Evolutionary conservation across 75 land plant genomes (phyloP), one percentile per base, ranked within the genome.

Genomic region (Picea sitchensis): DNA sequence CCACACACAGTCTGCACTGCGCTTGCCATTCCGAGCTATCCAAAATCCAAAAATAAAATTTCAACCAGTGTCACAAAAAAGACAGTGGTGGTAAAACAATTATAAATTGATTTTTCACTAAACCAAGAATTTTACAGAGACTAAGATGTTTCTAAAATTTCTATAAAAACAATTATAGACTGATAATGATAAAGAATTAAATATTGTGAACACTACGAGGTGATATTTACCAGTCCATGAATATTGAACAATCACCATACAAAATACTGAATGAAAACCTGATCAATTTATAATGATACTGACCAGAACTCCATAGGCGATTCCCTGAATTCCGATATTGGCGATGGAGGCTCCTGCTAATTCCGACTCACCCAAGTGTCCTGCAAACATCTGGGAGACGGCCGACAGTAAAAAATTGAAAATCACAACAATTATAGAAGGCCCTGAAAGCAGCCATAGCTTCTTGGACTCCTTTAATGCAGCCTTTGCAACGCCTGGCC

Each of bases 1-100:
- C 90, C 90, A 61, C 90, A 88, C 3, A 89, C 77, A 15, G 90
- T 89, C 84, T 85, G 83, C 65, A 82, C 69, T 3, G 84, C 88
- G 20, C 81, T 81, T 75, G 82, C 86, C 84, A 88, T 79, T 17
- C 90, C 90, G 6, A 80, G 2, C 87, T 87, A 41, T 77, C 58
- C 58, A 73, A 51, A 51, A 51, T 51, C 11, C 56, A 51, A 51
- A 47, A 64, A 78, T 9, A 51, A 9, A 9, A 9, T 51, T 9
- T 51, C 11, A 51, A 9, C 12, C 9, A 26, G 26, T 26, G 26
- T 26, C 26, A 26, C 26, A 26, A 26, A 26, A 26, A 26, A 26
- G 26, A 26, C 26, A 26, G 26, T 26, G 26, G 26, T 26, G 26
- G 26, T 26, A 26, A 26, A 51, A 51, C 0, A 51, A 51, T 51